Base-by-base conservation (phyloP, 768 basidiomycete species). In the Auriscalpium vulgare region DNA sequence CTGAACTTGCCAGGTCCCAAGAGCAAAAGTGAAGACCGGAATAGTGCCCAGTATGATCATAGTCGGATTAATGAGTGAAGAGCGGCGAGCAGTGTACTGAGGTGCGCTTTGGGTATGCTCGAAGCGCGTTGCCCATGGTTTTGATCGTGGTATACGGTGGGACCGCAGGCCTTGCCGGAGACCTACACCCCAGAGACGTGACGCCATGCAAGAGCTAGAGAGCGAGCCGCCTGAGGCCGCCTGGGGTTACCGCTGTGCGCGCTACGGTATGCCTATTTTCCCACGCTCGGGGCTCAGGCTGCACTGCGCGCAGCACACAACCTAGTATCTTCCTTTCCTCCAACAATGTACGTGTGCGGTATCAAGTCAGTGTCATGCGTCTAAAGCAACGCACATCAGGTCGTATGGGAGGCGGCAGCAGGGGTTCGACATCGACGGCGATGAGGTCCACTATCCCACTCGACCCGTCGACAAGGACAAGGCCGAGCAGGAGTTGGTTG, bases 381-480 rank as follows among this genome's bases (percentile, higher is more conserved):
- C 40, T 43, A 3, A 14, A 1, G 17, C 17, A 14, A 14, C 40
- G 8, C 37, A 8, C 40, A 50, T 21, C 59, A 74, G 74, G 71
- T 68, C 72, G 51, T 58, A 56, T 50, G 61, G 71, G 56, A 65
- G 61, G 55, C 71, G 62, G 37, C 2, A 17, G 47, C 52, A 61
- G 19, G 68, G 73, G 48, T 88, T 84, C 67, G 88, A 89, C 63
- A 74, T 86, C 56, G 88, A 90, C 61, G 86, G 87, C 53, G 91
- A 91, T 63, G 78, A 81, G 35, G 80, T 91, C 57, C 93, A 97
- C 70, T 93, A 92, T 71, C 95, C 95, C 34, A 97, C 95, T 35
- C 83, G 95, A 56, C 95, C 95, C 29, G 97, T 99, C 23, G 95
- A 98, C 75, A 97, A 91, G 77, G 97, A 98, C 67, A 97, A 94